These are phyloP conservation scores for Xanthoconium purpureum DNA, from an alignment of 768 basidiomycete species.

Conservation along the genomic window DNA sequence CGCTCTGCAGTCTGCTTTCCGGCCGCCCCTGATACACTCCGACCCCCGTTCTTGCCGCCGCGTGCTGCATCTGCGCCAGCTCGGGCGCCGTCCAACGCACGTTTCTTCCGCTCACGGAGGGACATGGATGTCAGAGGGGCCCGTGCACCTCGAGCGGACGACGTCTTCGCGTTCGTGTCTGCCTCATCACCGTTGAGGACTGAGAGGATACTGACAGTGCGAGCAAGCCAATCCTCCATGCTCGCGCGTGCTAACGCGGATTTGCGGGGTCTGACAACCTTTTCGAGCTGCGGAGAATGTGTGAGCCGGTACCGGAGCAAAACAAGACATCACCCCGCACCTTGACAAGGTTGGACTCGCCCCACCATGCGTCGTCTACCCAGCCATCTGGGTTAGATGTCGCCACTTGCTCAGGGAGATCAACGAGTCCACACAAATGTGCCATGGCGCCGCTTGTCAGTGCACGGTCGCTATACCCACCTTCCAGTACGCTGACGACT, in stretches of 20 bases:
- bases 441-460: conserved; percentile 82
- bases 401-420: neutral
- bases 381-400: neutral
- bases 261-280: conserved; percentile 57
- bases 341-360: conserved; percentile 52
- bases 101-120: conserved; percentile 48
- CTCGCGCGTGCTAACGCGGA: conserved; percentile 35
- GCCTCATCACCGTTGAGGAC: neutral
- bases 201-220: conserved; percentile 37
- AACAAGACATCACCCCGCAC: conserved; percentile 31
- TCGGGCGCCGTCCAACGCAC: neutral
- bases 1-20: conserved; percentile 2
- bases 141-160: conserved; percentile 4
- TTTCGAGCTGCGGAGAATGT: conserved; percentile 50
- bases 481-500: conserved; percentile 88
- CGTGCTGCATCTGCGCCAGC: neutral
- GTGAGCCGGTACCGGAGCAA: neutral
- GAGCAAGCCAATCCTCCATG: conserved; percentile 56
- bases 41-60: neutral
- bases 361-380: conserved; percentile 64
- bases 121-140: conserved; percentile 41
- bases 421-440: conserved; percentile 66
- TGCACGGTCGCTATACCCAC: conserved; percentile 91
- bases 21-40: conserved; percentile 2
- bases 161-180: conserved; percentile 1